These are phyloP conservation scores for Wickerhamiella azyma DNA, from an alignment of 805 yeast genomes.

Conservation along the genomic window DNA sequence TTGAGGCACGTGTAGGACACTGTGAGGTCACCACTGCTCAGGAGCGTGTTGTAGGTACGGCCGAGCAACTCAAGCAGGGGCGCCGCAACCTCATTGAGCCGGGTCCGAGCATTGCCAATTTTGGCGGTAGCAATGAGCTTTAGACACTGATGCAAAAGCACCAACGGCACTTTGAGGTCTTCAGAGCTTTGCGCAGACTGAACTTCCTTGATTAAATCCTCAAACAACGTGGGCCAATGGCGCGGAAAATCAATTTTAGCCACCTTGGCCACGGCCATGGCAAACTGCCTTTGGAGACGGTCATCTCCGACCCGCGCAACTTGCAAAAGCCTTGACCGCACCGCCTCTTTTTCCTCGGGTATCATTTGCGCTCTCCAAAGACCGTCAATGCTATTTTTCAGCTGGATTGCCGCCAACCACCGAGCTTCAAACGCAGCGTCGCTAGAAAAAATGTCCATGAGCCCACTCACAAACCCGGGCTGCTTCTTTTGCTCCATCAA, in stretches of 20 bases:
- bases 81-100: conserved; percentile 38
- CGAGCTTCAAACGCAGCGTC: conserved; percentile 32
- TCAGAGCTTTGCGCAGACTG: conserved; percentile 38
- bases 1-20: conserved; percentile 62
- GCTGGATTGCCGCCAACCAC: conserved; percentile 77
- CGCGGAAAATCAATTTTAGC: conserved; percentile 74
- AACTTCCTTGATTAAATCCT: conserved; percentile 29
- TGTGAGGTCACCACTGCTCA: conserved; percentile 41
- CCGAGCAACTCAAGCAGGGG: conserved; percentile 45
- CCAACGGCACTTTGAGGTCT: conserved; percentile 1
- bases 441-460: conserved; percentile 17
- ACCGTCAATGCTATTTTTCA: conserved; percentile 77
- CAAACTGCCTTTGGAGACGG: conserved; percentile 69
- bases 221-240: conserved; percentile 76
- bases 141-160: conserved; percentile 38
- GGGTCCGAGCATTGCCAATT: conserved; percentile 54
- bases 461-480: conserved; percentile 13
- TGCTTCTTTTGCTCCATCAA: conserved; percentile 6
- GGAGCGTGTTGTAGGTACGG: conserved; percentile 34
- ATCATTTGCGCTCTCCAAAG: conserved; percentile 61
- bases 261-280: conserved; percentile 66
- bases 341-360: conserved; percentile 58
- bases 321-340: conserved; percentile 10
- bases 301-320: conserved; percentile 29
- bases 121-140: conserved; percentile 62